Percentiles rank a stretch among this genome's conserved stretches.
Conservation (phyloP, 106 monocot genomes). For the Xerophyta viscosa region DNA sequence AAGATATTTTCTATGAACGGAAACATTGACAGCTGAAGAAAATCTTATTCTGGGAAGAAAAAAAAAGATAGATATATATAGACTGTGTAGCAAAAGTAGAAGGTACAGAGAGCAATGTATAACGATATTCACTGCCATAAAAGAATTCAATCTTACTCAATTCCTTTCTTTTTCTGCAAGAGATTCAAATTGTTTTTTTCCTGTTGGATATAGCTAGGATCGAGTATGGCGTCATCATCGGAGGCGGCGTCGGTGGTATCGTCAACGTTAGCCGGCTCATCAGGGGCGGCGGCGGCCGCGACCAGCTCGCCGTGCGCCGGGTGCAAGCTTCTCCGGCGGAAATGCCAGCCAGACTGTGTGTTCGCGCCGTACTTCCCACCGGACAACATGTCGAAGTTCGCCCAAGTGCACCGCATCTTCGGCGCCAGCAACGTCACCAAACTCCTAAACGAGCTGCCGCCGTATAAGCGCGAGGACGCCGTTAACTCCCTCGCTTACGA, state of each 20-base stretch:
- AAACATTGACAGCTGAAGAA: not conserved
- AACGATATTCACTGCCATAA: not conserved
- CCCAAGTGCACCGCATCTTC: constrained; percentile 84
- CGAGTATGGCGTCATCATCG: not conserved
- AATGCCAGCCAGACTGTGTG: constrained; percentile 93
- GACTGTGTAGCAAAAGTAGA: not conserved
- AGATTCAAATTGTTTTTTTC: not conserved
- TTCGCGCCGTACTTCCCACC: constrained; percentile 97
- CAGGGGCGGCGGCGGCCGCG: not conserved
- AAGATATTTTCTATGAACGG: too few relatives aligned
- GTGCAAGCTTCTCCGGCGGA: constrained; percentile 89
- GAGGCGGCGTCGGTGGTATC: not conserved
- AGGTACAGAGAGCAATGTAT: not conserved
- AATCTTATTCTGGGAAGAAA: not conserved
- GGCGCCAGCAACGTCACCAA: constrained; percentile 94
- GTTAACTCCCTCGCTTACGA: constrained; percentile 22
- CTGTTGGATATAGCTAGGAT: not conserved
- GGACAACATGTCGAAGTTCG: constrained; percentile 84
- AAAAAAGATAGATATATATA: not conserved
- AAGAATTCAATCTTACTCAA: not conserved
- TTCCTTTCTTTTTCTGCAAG: not conserved
- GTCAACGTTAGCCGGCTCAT: not conserved
- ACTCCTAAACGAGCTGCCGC: constrained; percentile 68
- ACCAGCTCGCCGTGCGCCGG: constrained; percentile 67
- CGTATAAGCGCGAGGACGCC: constrained; percentile 71